Evolutionary conservation across 176 grass and related monocot species (phyloP).

Genomic region (Aegilops sharonensis): DNA sequence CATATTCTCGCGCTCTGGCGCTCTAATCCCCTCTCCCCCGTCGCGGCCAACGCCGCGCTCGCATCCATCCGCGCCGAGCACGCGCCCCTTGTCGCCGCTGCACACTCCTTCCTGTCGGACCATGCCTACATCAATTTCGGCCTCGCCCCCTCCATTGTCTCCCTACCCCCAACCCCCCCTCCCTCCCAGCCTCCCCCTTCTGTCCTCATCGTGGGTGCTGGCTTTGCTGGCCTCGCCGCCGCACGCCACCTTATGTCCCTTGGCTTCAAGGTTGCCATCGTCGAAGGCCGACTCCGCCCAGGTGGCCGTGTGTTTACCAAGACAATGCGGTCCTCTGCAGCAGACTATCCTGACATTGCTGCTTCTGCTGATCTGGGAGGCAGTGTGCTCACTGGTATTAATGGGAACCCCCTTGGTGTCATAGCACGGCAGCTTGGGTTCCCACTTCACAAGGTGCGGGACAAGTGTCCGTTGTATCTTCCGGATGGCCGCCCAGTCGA

Average conservation of each 20-base stretch:
- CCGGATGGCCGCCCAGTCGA: constrained; percentile 80
- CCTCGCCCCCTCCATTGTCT: constrained; percentile 56
- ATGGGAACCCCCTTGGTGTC: constrained; percentile 90
- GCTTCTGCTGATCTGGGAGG: constrained; percentile 93
- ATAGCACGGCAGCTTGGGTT: constrained; percentile 87
- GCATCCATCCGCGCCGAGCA: constrained; percentile 88
- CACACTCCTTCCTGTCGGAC: constrained; percentile 76
- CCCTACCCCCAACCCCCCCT: constrained; percentile 44
- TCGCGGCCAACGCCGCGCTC: constrained; percentile 63
- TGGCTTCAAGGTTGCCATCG: constrained; percentile 82
- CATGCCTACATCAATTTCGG: constrained; percentile 93
- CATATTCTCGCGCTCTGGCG: constrained; percentile 92
- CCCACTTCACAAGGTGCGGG: constrained; percentile 91
- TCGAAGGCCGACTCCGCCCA: constrained; percentile 78
- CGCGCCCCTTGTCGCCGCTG: constrained; percentile 58
- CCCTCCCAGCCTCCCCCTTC: constrained; percentile 63
- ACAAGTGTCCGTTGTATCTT: constrained; percentile 83
- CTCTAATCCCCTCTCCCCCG: constrained; percentile 58
- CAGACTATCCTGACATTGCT: constrained; percentile 42
- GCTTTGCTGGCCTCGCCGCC: constrained; percentile 74
- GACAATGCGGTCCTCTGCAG: constrained; percentile 67
- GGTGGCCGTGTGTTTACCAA: constrained; percentile 93
- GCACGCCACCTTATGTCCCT: constrained; percentile 73
- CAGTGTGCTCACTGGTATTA: constrained; percentile 96
- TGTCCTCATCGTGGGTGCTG: constrained; percentile 76